Conservation (phyloP, 805 yeast species). For the Candida yuanshanica region DNA sequence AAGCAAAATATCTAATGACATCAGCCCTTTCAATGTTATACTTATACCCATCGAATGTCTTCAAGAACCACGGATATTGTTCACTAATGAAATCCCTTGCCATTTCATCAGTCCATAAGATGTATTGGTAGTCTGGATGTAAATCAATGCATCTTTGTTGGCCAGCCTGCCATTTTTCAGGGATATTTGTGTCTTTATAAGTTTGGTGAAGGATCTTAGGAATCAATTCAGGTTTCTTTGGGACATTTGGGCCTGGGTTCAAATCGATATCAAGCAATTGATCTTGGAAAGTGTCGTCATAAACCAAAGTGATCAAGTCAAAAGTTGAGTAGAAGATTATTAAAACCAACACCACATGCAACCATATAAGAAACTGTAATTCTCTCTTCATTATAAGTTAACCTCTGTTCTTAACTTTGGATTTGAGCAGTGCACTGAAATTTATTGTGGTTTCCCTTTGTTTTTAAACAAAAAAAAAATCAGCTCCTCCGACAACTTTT, state of each 20-base stretch:
- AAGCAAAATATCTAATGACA: conserved; percentile 80
- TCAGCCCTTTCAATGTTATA: conserved; percentile 89
- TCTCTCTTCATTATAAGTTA: conserved; percentile 69
- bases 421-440: too few species aligned
- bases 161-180: conserved; percentile 75
- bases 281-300: conserved; percentile 65
- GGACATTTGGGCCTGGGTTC: conserved; percentile 41
- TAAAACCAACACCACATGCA: conserved; percentile 40
- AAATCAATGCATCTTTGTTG: conserved; percentile 70
- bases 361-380: conserved; percentile 51
- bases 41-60: conserved; percentile 69
- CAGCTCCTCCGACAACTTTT: too few species aligned
- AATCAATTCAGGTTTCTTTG: conserved; percentile 49
- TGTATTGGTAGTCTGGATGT: conserved; percentile 85
- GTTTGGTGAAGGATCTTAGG: conserved; percentile 95
- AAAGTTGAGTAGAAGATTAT: conserved; percentile 53
- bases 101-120: conserved; percentile 86
- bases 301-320: conserved; percentile 67
- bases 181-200: conserved; percentile 72
- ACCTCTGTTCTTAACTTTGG: too few species aligned
- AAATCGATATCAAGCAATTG: conserved; percentile 59
- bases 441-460: too few species aligned
- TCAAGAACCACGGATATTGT: conserved; percentile 81
- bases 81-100: conserved; percentile 72
- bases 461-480: too few species aligned